phyloP scores from a whole-genome alignment of 1,284 basidiomycete species.

The Ustanciosporium gigantosporum region DNA sequence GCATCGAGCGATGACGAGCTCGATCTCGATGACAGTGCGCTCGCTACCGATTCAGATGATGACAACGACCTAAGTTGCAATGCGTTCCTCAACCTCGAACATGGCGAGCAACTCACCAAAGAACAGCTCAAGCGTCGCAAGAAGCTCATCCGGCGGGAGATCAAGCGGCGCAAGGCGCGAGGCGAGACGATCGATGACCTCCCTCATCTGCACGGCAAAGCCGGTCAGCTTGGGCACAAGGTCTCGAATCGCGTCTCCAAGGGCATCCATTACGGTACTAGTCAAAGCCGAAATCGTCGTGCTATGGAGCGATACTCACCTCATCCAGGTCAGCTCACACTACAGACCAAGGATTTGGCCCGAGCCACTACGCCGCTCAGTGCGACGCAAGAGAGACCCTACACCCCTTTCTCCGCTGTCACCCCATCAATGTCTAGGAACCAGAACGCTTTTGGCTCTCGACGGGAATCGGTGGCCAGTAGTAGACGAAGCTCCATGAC shows the following conservation, averaged over 20 bases:
- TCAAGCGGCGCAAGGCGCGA: conserved; percentile 32
- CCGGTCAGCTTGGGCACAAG: conserved; percentile 21
- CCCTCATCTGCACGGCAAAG: conserved; percentile 12
- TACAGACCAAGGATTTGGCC: conserved; percentile 20
- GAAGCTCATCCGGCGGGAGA: conserved; percentile 41
- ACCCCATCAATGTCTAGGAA: conserved; percentile 17
- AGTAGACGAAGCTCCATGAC: conserved; percentile 31
- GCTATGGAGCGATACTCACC: conserved; percentile 55
- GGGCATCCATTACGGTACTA: conserved; percentile 47
- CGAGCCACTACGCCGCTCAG: conserved; percentile 12
- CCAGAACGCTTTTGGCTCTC: conserved; percentile 10
- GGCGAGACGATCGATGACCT: conserved; percentile 29
- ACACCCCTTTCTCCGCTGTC: conserved; percentile 13
- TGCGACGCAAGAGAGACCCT: conserved; percentile 3
- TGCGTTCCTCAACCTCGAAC: conserved; percentile 35
- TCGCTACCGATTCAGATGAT: conserved; percentile 6
- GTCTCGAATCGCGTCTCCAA: conserved; percentile 35
- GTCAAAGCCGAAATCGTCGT: conserved; percentile 45
- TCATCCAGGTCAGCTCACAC: conserved; percentile 10
- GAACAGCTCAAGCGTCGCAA: conserved; percentile 32
- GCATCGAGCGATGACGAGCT: conserved; percentile 23
- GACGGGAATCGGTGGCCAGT: conserved; percentile 28
- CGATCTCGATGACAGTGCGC: conserved; percentile 10
- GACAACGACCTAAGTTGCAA: conserved; percentile 1
- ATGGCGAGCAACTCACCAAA: conserved; percentile 44